Conservation (phyloP, 2,329 filamentous ascomycete genomes). For the Corniculantispora saksenae region DNA sequence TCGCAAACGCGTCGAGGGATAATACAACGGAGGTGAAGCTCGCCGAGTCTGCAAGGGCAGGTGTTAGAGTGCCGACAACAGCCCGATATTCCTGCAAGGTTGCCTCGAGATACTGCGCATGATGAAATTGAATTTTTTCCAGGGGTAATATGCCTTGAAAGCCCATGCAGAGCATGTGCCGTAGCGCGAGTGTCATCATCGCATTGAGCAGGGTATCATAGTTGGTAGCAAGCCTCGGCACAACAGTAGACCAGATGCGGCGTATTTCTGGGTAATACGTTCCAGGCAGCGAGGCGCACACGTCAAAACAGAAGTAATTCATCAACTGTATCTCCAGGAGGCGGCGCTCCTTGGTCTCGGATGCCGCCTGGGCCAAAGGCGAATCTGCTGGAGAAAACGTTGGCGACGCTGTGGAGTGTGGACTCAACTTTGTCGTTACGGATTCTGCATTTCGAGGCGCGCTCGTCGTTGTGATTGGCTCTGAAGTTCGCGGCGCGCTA, state of each 20-base stretch:
- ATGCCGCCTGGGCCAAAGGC: neutral
- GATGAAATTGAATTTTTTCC: slow-evolving; percentile 18
- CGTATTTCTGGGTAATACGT: slow-evolving; percentile 21
- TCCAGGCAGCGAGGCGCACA: slow-evolving; percentile 25
- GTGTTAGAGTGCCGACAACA: slow-evolving; percentile 20
- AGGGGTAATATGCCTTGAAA: neutral
- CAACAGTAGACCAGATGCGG: slow-evolving; percentile 24
- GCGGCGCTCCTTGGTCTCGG: slow-evolving; percentile 23
- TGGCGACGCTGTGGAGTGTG: slow-evolving; percentile 5
- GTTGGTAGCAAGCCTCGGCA: slow-evolving; percentile 25
- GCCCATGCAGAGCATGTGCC: slow-evolving; percentile 21
- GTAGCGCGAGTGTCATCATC: slow-evolving; percentile 26
- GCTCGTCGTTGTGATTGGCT: neutral
- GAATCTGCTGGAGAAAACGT: neutral
- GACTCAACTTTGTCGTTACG: neutral
- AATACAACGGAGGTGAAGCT: slow-evolving; percentile 27
- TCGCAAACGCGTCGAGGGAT: slow-evolving; percentile 26
- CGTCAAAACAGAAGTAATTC: slow-evolving; percentile 25
- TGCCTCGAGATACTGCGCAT: slow-evolving; percentile 27
- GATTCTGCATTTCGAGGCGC: neutral
- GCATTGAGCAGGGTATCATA: slow-evolving; percentile 27
- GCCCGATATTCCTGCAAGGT: slow-evolving; percentile 24
- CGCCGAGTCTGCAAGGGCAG: slow-evolving; percentile 25
- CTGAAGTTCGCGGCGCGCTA: neutral
- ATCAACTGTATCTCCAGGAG: slow-evolving; percentile 28